Conservation (phyloP, 2,329 filamentous ascomycete genomes). For the Fusarium napiforme region DNA sequence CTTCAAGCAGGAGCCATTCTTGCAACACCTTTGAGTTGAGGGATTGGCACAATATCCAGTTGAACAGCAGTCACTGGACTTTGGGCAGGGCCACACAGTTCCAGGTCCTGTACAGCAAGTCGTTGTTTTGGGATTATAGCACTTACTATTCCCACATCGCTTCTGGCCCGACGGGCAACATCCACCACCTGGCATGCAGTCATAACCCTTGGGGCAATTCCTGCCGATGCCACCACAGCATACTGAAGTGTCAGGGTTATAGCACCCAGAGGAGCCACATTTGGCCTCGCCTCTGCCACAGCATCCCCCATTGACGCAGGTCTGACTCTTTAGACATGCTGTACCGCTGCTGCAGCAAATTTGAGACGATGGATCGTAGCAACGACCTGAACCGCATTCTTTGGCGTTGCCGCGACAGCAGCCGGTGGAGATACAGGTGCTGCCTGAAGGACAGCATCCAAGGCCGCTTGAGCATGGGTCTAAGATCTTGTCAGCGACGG, state of each 20-base stretch:
- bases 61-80: not conserved
- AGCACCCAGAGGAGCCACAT: not conserved
- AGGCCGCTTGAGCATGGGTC: constrained; percentile 5
- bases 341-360: not conserved
- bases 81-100: constrained; percentile 1
- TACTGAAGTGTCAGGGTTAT: not conserved
- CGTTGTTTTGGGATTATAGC: not conserved
- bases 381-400: not conserved
- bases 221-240: not conserved
- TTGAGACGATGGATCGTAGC: not conserved
- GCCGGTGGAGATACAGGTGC: not conserved
- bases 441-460: constrained; percentile 1
- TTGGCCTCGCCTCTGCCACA: not conserved
- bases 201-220: not conserved
- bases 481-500: not conserved
- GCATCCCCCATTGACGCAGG: not conserved
- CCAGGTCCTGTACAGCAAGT: not conserved
- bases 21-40: not conserved
- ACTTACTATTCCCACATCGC: constrained; percentile 10
- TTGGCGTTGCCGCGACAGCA: not conserved
- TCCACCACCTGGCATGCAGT: constrained; percentile 7
- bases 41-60: not conserved
- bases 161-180: constrained; percentile 10
- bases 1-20: not conserved
- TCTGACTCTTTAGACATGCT: not conserved